Evolutionary conservation across 2,329 filamentous ascomycete species (phyloP), one percentile per base, ranked within the genome.

Genomic region (Gaeumannomyces sp.): DNA sequence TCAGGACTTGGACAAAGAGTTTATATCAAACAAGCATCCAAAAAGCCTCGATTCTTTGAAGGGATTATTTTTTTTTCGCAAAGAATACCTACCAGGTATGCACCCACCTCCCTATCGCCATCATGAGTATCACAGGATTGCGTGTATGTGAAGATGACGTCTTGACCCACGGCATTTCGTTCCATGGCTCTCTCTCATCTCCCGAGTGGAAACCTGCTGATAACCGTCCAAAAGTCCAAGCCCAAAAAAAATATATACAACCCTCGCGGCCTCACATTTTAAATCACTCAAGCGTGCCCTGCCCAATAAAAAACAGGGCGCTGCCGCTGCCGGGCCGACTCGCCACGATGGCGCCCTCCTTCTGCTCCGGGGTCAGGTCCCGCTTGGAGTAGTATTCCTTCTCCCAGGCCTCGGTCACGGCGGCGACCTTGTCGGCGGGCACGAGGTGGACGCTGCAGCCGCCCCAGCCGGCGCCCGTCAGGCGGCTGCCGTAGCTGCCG

Each of bases 381-480:
- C 84, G 83, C 79, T 89, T 90, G 65, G 83, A 79, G 76, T 96
- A 98, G 75, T 98, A 99, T 73, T 93, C 87, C 68, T 84, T 83
- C 71, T 90, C 86, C 84, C 95, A 87, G 6, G 91, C 91, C 71
- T 85, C 82, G 75, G 85, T 92, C 28, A 99, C 91, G 31, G 80
- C 85, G 6, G 89, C 87, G 0, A 97, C 90, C 76, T 90, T 94
- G 72, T 92, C 85, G 65, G 87, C 90, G 0, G 94, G 90, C 63
- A 98, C 90, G 65, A 99, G 83, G 78, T 99, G 95, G 65, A 99
- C 94, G 67, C 87, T 95, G 79, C 95, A 98, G 2, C 95, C 95
- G 67, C 95, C 95, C 95, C 95, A 99, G 3, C 95, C 95, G 0
- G 95, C 95, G 56, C 95, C 95, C 0, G 94, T 98, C 70, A 97